Base-by-base conservation (phyloP, 1,139 yeast species). In the Hyphopichia khmerensis region DNA sequence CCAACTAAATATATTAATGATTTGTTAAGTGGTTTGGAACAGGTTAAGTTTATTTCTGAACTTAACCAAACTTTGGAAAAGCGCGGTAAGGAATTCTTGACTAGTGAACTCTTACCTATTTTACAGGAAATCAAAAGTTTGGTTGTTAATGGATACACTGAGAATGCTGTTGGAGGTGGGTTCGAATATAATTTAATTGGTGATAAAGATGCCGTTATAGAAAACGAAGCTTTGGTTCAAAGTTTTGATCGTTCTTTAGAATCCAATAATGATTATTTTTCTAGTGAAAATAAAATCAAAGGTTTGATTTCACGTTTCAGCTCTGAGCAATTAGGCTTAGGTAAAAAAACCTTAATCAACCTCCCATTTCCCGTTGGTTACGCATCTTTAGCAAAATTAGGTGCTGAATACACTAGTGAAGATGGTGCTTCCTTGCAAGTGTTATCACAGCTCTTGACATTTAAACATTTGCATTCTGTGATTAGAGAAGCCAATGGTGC, bases 401-500 rank as follows among this genome's bases (percentile, higher is more conserved):
- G 96, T 33, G 82, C 87, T 2, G 73, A 81, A 3, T 90, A 88
- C 57, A 64, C 74, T 3, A 77, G 82, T 42, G 67, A 72, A 41
- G 97, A 91, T 49, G 91, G 96, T 35, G 96, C 98, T 0, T 74
- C 90, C 1, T 73, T 93, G 39, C 96, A 89, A 60, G 80, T 93
- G 0, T 71, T 93, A 41, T 77, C 97, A 1, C 95, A 87, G 54
- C 63, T 93, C 43, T 65, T 91, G 51, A 84, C 96, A 0, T 91
- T 85, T 64, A 87, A 87, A 58, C 81, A 87, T 52, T 71, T 95
- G 39, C 99, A 93, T 61, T 80, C 89, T 11, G 96, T 90, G 48
- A 83, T 93, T 35, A 80, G 99, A 52, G 99, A 93, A 61, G 82
- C 93, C 55, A 96, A 96, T 47, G 99, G 99, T 42, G 99, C 99